Base-by-base conservation (phyloP, 2,329 filamentous ascomycete genomes). In the Colletotrichum ledebouriae region DNA sequence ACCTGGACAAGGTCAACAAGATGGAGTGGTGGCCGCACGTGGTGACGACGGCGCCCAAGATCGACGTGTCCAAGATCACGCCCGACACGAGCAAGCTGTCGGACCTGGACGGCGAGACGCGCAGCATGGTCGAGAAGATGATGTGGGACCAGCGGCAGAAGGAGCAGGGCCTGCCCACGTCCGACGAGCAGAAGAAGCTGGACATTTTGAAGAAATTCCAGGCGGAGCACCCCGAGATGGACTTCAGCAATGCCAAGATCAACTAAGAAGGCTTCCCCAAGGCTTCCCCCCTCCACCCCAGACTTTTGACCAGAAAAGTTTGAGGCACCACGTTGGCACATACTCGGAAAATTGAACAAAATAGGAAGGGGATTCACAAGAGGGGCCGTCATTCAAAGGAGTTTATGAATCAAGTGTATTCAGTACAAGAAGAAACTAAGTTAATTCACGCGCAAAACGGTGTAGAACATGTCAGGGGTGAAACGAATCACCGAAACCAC, bases 51-150 rank as follows among this genome's bases (percentile, higher is more conserved):
- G 95, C 94, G 4, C 96, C 96, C 71, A 92, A 91, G 81, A 97
- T 99, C 80, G 96, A 99, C 82, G 94, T 97, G 41, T 90, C 91
- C 75, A 98, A 97, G 85, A 98, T 99, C 81, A 89, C 90, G 78
- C 96, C 96, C 22, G 96, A 98, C 82, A 94, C 92, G 78, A 94
- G 91, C 77, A 97, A 94, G 80, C 85, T 99, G 76, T 90, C 92
- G 65, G 96, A 99, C 79, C 84, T 99, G 73, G 95, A 98, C 77
- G 96, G 96, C 70, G 92, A 97, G 85, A 99, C 96, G 61, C 88
- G 96, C 72, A 88, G 90, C 67, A 98, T 99, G 95, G 96, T 99
- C 50, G 96, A 99, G 89, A 99, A 99, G 89, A 99, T 99, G 96
- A 99, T 99, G 96, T 99, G 88, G 76, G 96, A 99, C 83, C 96